These are phyloP conservation scores for Sarocladium oryzae DNA, from an alignment of 2,329 filamentous ascomycete species.

Conservation along the genomic window DNA sequence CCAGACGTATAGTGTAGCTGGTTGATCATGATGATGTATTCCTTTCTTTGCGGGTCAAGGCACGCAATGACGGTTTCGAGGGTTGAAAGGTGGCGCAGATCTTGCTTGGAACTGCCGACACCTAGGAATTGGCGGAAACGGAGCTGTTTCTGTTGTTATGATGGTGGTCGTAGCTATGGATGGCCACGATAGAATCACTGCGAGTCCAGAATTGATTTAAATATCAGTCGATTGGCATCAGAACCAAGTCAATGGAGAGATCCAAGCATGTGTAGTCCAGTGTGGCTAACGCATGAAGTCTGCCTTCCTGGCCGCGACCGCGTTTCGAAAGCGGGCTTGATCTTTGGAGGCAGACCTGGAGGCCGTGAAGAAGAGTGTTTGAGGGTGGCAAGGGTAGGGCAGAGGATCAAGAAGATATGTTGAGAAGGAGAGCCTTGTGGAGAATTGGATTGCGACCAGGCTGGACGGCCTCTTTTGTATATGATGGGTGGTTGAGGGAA, in stretches of 20 bases:
- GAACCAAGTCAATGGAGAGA: too few relatives aligned
- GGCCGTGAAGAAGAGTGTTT: not conserved
- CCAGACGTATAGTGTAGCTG: constrained; percentile 2
- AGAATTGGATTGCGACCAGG: not conserved
- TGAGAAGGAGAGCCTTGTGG: constrained; percentile 6
- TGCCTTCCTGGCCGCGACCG: constrained; percentile 9
- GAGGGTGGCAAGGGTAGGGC: not conserved
- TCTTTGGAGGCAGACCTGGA: not conserved
- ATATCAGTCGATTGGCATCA: not conserved
- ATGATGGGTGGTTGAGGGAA: not conserved
- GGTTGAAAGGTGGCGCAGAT: not conserved
- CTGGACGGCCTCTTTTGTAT: constrained; percentile 8
- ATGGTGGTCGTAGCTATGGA: not conserved
- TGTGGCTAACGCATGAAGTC: constrained; percentile 6
- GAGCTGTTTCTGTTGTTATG: not conserved
- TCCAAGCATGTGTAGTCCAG: not conserved
- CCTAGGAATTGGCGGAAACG: not conserved
- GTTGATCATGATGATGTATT: constrained; percentile 3
- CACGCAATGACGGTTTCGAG: too few relatives aligned
- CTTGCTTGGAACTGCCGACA: not conserved
- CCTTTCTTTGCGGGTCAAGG: too few relatives aligned
- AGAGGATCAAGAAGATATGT: not conserved
- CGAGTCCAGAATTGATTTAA: not conserved
- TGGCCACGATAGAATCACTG: not conserved
- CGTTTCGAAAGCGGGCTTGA: not conserved